These are phyloP conservation scores for Aureobasidium sp. DNA, from an alignment of 2,329 filamentous ascomycete species.

Conservation along the genomic window DNA sequence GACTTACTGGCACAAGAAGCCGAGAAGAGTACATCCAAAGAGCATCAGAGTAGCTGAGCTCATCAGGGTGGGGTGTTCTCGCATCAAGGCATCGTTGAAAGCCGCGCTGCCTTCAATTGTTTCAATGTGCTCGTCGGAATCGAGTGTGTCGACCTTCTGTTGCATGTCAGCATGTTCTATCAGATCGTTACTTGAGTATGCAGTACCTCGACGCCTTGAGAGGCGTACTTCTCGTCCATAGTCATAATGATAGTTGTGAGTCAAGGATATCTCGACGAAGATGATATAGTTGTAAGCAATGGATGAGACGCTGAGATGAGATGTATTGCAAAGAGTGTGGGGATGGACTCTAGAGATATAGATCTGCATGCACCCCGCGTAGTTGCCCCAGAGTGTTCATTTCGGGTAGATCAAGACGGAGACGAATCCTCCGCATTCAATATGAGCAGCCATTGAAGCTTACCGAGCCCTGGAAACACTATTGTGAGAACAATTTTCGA, in stretches of 20 bases:
- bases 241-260: background rate
- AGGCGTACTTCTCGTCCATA: background rate
- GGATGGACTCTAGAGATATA: background rate
- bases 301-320: background rate
- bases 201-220: background rate
- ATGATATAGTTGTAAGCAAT: background rate
- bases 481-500: background rate
- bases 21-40: slow-evolving; percentile 17
- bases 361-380: slow-evolving; percentile 9
- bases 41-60: slow-evolving; percentile 16
- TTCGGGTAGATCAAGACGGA: background rate
- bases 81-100: slow-evolving; percentile 47
- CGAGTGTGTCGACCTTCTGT: background rate
- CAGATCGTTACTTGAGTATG: background rate
- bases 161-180: background rate
- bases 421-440: background rate
- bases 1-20: slow-evolving; percentile 19
- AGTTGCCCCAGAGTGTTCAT: background rate
- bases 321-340: background rate
- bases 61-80: slow-evolving; percentile 36
- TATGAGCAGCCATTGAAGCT: background rate
- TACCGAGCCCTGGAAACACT: background rate
- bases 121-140: slow-evolving; percentile 25
- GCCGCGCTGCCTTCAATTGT: slow-evolving; percentile 45
- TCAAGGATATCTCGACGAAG: background rate